Evolutionary conservation across 2,329 filamentous ascomycete genomes (phyloP).

Genomic region (Ophiosphaerella korrae): DNA sequence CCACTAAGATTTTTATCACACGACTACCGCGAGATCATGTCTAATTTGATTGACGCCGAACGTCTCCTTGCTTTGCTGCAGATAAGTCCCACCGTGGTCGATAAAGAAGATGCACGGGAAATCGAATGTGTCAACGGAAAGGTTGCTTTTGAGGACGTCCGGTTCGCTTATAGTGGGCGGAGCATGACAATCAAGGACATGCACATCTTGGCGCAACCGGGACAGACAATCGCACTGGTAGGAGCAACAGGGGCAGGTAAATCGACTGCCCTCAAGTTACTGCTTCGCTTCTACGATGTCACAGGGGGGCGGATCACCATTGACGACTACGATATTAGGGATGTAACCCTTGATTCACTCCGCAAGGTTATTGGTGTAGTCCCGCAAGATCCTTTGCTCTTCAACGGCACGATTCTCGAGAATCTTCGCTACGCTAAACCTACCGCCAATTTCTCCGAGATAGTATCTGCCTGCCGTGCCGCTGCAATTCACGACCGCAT

Average conservation of each 20-base stretch:
- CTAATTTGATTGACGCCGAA: conserved; percentile 66
- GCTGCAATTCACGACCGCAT: conserved; percentile 68
- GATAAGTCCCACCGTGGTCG: conserved; percentile 58
- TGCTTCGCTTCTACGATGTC: conserved; percentile 64
- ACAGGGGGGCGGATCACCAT: conserved; percentile 57
- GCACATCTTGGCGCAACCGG: conserved; percentile 53
- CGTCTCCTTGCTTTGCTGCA: conserved; percentile 60
- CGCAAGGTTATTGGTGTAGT: conserved; percentile 66
- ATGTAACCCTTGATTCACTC: conserved; percentile 60
- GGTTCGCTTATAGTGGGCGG: conserved; percentile 34
- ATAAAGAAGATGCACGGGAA: conserved; percentile 34
- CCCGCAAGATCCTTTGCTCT: conserved; percentile 65
- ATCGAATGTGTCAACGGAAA: conserved; percentile 34
- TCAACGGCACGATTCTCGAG: conserved; percentile 65
- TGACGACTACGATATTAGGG: conserved; percentile 61
- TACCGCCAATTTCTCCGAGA: conserved; percentile 61
- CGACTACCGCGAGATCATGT: conserved; percentile 40
- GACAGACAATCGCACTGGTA: conserved; percentile 61
- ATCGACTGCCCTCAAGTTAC: conserved; percentile 60
- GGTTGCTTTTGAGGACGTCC: conserved; percentile 16
- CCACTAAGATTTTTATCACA: conserved; percentile 54
- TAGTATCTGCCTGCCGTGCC: conserved; percentile 61
- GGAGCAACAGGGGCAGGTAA: conserved; percentile 66
- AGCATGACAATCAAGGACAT: conserved; percentile 55
- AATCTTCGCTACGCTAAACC: conserved; percentile 66